Conservation (phyloP, 1,284 basidiomycete species). For the Hemileia vastatrix region DNA sequence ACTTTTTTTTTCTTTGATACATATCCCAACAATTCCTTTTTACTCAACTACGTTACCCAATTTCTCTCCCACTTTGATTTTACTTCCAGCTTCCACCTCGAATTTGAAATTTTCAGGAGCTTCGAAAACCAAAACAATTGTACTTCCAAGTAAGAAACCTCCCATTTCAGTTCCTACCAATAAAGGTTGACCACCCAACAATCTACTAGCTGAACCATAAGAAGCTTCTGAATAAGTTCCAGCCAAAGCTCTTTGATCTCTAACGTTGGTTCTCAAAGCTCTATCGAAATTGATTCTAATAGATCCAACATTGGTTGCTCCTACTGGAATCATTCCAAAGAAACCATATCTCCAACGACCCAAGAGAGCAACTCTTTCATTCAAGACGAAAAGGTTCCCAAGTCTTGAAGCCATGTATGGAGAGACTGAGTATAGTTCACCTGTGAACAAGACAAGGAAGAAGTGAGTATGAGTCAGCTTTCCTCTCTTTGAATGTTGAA, state of each 20-base stretch:
- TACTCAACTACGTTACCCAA: constrained; percentile 42
- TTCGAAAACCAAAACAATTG: constrained; percentile 93
- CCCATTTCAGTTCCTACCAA: constrained; percentile 88
- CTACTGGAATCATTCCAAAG: constrained; percentile 93
- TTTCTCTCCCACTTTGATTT: constrained; percentile 74
- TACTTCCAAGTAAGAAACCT: constrained; percentile 87
- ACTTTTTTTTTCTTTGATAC: no score
- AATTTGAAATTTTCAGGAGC: constrained; percentile 79
- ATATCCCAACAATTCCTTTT: no score
- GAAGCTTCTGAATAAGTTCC: constrained; percentile 88
- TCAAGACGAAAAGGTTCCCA: constrained; percentile 90
- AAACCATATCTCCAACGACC: constrained; percentile 93
- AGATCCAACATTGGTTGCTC: constrained; percentile 93
- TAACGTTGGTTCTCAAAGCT: constrained; percentile 67
- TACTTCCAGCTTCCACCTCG: constrained; percentile 64
- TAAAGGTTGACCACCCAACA: constrained; percentile 82
- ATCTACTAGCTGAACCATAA: constrained; percentile 66
- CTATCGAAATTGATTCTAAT: constrained; percentile 95
- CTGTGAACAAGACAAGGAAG: constrained; percentile 42
- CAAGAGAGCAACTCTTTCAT: constrained; percentile 92
- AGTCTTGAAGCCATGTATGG: constrained; percentile 88
- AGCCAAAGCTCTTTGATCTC: constrained; percentile 42
- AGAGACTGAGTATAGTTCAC: constrained; percentile 89
- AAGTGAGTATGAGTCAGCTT: no score
- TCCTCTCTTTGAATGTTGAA: no score